These are phyloP conservation scores for Ogataea kodamae DNA, from an alignment of 805 yeast genomes.

Conservation along the genomic window DNA sequence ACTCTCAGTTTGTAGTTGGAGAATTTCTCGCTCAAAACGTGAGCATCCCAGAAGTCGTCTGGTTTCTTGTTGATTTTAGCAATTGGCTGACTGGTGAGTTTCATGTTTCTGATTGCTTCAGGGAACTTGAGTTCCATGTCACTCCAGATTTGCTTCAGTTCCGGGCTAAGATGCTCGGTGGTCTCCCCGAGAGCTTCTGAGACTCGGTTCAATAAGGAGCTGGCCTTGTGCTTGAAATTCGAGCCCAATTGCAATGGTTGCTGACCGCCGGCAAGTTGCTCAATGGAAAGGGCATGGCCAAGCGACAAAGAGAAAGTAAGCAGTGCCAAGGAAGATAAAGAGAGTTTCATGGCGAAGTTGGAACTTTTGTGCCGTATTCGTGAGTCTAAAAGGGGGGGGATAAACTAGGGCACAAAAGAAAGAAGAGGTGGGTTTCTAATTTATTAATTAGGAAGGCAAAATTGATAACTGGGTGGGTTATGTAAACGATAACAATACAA, in stretches of 20 bases:
- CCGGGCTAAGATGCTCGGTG: conserved; percentile 44
- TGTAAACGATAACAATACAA: no score
- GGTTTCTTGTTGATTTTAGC: conserved; percentile 35
- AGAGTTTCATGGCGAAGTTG: conserved; percentile 6
- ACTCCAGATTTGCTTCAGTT: conserved; percentile 53
- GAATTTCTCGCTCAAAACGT: conserved; percentile 33
- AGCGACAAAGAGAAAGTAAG: conserved; percentile 7
- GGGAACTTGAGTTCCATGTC: conserved; percentile 65
- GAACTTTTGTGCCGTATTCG: neutral
- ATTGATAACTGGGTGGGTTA: no score
- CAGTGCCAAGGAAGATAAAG: conserved; percentile 11
- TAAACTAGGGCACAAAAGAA: conserved; percentile 1
- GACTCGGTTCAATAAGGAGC: conserved; percentile 38
- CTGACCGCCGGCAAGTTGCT: conserved; percentile 5
- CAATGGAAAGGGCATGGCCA: conserved; percentile 10
- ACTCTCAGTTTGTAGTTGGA: conserved; percentile 48
- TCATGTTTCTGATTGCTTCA: conserved; percentile 46
- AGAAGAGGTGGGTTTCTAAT: no score
- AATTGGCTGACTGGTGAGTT: conserved; percentile 49
- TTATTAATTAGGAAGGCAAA: conserved; percentile 8
- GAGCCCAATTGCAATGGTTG: conserved; percentile 9
- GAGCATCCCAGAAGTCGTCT: conserved; percentile 34
- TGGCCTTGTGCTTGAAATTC: conserved; percentile 6
- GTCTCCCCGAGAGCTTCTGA: conserved; percentile 51
- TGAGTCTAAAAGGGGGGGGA: no score